A percentile compares a stretch with the other conserved stretches of the same genome.
These are phyloP conservation scores for Candida sphagnicola DNA, from an alignment of 805 yeast genomes.

Conservation along the genomic window DNA sequence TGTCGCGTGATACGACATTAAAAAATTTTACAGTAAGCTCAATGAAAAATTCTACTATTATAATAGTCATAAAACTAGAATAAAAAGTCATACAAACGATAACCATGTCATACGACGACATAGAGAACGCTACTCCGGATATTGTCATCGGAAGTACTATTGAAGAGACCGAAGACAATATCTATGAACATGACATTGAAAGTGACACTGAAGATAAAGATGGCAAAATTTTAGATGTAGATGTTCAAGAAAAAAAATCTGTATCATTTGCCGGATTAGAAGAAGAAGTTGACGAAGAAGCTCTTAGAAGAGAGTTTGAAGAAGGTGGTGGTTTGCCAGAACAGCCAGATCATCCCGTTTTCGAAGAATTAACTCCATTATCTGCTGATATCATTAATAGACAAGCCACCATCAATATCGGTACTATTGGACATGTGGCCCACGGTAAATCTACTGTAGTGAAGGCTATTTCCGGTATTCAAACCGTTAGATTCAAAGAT, in stretches of 20 bases:
- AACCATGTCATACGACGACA: slow-evolving; percentile 66
- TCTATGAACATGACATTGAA: slow-evolving; percentile 49
- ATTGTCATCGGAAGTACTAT: slow-evolving; percentile 64
- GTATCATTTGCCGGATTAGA: slow-evolving; percentile 79
- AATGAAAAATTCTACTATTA: neutral
- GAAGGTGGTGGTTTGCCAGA: slow-evolving; percentile 99
- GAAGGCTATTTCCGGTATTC: slow-evolving; percentile 96
- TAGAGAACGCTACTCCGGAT: slow-evolving; percentile 82
- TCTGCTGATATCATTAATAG: slow-evolving; percentile 95
- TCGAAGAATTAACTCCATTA: slow-evolving; percentile 74
- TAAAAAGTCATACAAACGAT: no score
- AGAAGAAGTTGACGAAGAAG: slow-evolving; percentile 69
- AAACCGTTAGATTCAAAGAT: slow-evolving; percentile 98
- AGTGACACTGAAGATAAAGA: slow-evolving; percentile 42
- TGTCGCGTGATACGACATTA: neutral
- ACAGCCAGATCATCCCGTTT: slow-evolving; percentile 89
- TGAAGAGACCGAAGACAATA: slow-evolving; percentile 34
- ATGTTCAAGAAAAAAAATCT: slow-evolving; percentile 50
- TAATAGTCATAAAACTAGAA: slow-evolving; percentile 3
- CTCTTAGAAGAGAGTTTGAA: slow-evolving; percentile 79
- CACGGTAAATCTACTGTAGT: slow-evolving; percentile 94
- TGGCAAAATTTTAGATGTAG: slow-evolving; percentile 38
- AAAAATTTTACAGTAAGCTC: neutral
- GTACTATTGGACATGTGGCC: slow-evolving; percentile 95
- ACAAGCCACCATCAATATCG: slow-evolving; percentile 98